A percentile compares a stretch with the other conserved stretches of the same genome.
Conservation (phyloP, 2,329 filamentous ascomycete genomes). For the Aspergillus felis region DNA sequence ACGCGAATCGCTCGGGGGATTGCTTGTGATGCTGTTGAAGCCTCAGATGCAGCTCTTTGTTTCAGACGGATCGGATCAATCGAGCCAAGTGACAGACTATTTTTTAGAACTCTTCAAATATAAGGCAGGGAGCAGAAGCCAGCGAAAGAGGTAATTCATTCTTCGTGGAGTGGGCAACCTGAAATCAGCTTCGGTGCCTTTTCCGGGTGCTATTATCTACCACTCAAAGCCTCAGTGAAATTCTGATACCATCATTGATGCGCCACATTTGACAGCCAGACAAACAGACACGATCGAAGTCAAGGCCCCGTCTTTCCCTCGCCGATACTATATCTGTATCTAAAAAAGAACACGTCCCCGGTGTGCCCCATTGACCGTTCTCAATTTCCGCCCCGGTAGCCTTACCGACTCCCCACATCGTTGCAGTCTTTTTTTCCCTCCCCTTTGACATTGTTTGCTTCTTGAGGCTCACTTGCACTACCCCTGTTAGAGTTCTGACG, state of each 20-base stretch:
- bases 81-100: neutral
- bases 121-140: neutral
- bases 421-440: neutral
- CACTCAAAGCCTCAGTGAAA: neutral
- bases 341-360: slow-evolving; percentile 3
- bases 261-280: neutral
- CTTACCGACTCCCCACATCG: slow-evolving; percentile 9
- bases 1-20: neutral
- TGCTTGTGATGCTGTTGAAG: neutral
- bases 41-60: neutral
- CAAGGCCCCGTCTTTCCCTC: neutral
- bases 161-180: neutral
- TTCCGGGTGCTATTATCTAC: neutral
- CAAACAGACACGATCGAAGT: neutral
- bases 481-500: neutral
- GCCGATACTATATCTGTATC: slow-evolving; percentile 1
- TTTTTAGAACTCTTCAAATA: neutral
- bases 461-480: neutral
- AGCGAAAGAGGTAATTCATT: neutral
- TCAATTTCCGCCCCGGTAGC: slow-evolving; percentile 11
- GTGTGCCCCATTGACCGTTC: slow-evolving; percentile 6
- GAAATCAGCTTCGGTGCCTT: neutral
- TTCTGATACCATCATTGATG: neutral
- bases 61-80: neutral
- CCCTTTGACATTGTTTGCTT: neutral